phyloP scores from a whole-genome alignment of 2,329 filamentous ascomycete genomes.

The Fusarium sp. region DNA sequence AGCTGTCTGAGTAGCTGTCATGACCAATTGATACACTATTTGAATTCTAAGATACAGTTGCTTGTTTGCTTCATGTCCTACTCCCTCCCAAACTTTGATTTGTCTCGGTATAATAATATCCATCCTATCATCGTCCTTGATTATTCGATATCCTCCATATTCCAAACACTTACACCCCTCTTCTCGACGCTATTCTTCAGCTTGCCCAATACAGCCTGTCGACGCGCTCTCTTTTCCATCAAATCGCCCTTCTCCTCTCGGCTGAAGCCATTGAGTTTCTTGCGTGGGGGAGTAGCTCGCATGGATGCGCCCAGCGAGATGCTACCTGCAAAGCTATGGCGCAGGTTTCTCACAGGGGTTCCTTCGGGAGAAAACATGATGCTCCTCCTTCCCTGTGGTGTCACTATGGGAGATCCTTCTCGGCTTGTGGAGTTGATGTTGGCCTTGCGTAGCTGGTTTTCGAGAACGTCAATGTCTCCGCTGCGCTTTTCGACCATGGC shows the following conservation, averaged over 20 bases:
- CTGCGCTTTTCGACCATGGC: conserved; percentile 91
- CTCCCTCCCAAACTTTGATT: conserved; percentile 15
- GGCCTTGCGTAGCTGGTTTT: conserved; percentile 84
- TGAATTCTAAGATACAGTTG: conserved; percentile 45
- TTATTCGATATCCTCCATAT: conserved; percentile 61
- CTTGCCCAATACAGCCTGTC: conserved; percentile 64
- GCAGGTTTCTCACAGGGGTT: conserved; percentile 55
- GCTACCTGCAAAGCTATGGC: conserved; percentile 52
- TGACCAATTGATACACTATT: conserved; percentile 44
- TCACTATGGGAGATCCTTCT: conserved; percentile 56
- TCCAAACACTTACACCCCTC: conserved; percentile 62
- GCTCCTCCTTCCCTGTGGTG: conserved; percentile 52
- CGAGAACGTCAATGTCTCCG: conserved; percentile 89
- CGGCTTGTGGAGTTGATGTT: conserved; percentile 61
- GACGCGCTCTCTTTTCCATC: conserved; percentile 64
- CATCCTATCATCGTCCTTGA: conserved; percentile 18
- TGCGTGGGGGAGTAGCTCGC: conserved; percentile 62
- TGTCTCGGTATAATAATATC: conserved; percentile 1
- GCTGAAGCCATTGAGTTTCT: conserved; percentile 71
- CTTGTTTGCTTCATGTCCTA: conserved; percentile 33
- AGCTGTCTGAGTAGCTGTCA: conserved; percentile 10
- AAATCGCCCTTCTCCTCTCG: conserved; percentile 67
- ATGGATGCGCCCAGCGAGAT: conserved; percentile 56
- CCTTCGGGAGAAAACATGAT: conserved; percentile 58
- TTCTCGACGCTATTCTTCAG: conserved; percentile 62